Conservation (phyloP, 139 green algal genomes). For the Closterium sp. region DNA sequence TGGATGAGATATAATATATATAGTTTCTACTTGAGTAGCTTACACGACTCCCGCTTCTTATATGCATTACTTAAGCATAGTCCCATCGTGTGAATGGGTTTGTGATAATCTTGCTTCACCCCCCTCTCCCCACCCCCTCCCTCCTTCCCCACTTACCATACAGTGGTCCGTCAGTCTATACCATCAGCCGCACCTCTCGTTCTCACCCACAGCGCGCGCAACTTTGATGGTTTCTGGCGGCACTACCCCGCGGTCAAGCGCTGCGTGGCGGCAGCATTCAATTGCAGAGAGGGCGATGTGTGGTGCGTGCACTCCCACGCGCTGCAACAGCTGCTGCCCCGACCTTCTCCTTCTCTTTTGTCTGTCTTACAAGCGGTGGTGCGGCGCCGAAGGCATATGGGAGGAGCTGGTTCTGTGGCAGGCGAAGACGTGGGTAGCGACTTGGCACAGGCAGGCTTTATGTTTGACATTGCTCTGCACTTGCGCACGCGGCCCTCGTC, state of each 20-base stretch:
- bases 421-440: background rate
- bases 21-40: no score
- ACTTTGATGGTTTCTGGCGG: conserved; percentile 15
- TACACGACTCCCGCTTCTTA: no score
- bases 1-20: no score
- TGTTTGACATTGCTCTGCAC: conserved; percentile 28
- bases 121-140: background rate
- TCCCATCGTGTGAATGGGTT: no score
- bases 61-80: no score
- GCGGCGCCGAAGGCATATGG: background rate
- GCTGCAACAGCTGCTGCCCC: background rate
- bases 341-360: background rate
- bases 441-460: background rate
- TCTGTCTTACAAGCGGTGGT: background rate
- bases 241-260: background rate
- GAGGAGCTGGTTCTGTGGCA: background rate
- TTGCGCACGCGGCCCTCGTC: background rate
- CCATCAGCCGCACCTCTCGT: background rate
- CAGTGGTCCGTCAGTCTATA: background rate
- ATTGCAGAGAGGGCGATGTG: background rate
- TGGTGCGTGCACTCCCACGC: conserved; percentile 21
- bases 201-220: background rate
- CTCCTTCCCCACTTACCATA: background rate
- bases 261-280: background rate
- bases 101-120: background rate